Evolutionary conservation across 176 grass and related monocot genomes (phyloP).

Genomic region (Oryza officinalis): DNA sequence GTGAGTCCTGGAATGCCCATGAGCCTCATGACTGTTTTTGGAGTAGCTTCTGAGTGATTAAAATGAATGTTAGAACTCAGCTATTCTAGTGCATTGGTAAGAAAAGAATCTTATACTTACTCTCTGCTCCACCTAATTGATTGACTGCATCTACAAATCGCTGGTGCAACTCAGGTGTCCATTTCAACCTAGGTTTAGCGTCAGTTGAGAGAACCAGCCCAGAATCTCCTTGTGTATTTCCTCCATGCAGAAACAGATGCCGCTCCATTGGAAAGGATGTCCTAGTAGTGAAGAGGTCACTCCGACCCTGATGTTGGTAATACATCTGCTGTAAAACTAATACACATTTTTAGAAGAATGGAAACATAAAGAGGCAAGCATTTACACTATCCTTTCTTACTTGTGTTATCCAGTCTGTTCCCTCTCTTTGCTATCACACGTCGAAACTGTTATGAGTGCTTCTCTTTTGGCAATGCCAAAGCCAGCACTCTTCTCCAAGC

Average conservation of each 20-base stretch:
- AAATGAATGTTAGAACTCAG: conserved; percentile 46
- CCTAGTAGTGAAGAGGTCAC: conserved; percentile 67
- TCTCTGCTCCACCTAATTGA: conserved; percentile 96
- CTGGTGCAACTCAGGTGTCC: conserved; percentile 97
- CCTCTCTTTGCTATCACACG: conserved; percentile 36
- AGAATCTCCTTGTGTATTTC: conserved; percentile 78
- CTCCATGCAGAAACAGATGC: conserved; percentile 78
- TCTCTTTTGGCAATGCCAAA: conserved; percentile 24
- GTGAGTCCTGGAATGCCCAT: conserved; percentile 98
- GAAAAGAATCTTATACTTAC: conserved; percentile 62
- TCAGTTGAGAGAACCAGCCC: conserved; percentile 95
- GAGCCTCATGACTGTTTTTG: conserved; percentile 96
- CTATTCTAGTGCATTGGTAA: conserved; percentile 22
- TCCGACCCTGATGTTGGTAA: conserved; percentile 73
- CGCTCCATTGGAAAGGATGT: conserved; percentile 67
- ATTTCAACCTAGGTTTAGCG: conserved; percentile 96
- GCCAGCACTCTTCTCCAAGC: conserved; percentile 21
- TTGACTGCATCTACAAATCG: conserved; percentile 95
- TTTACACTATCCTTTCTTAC: conserved; percentile 36
- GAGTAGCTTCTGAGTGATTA: conserved; percentile 88
- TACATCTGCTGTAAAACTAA: conserved; percentile 66
- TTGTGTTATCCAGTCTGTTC: conserved; percentile 25
- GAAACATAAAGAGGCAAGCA: not conserved
- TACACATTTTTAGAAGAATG: conserved; percentile 21
- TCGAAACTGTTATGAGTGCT: conserved; percentile 22